Percentiles rank a stretch among this genome's conserved stretches.
Conservation (phyloP, 2,329 filamentous ascomycete genomes). For the Fusarium acutatum region DNA sequence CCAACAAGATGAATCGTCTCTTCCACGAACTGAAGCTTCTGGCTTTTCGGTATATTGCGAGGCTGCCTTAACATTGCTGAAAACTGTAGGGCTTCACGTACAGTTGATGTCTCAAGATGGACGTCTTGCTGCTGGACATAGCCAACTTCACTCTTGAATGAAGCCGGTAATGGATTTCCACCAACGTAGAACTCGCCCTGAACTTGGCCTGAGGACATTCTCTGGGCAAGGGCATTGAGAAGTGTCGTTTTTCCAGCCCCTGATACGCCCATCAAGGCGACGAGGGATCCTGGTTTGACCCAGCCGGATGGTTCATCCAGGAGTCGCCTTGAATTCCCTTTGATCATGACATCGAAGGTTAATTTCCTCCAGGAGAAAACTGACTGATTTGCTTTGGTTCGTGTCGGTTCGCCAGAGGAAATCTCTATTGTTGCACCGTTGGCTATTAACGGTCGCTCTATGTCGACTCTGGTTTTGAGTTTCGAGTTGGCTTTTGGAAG, state of each 20-base stretch:
- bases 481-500: constrained; percentile 47
- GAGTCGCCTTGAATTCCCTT: neutral
- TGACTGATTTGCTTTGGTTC: neutral
- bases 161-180: neutral
- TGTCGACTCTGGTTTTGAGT: neutral
- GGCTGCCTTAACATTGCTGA: constrained; percentile 66
- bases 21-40: constrained; percentile 70
- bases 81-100: constrained; percentile 63
- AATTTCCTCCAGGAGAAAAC: neutral
- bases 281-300: neutral
- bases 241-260: neutral
- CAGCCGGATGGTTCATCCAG: neutral
- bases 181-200: neutral
- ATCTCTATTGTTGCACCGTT: neutral
- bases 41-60: constrained; percentile 48
- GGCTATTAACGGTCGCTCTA: neutral
- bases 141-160: neutral
- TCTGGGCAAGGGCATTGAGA: neutral
- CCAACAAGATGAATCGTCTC: constrained; percentile 68
- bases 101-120: constrained; percentile 63
- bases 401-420: neutral
- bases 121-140: constrained; percentile 40
- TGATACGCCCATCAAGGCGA: constrained; percentile 1
- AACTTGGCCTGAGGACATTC: neutral
- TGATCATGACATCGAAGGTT: neutral